A percentile compares a stretch with the other conserved stretches of the same genome.
These are phyloP conservation scores for Daphne laureola DNA, from an alignment of 441 rosid species.

Conservation along the genomic window DNA sequence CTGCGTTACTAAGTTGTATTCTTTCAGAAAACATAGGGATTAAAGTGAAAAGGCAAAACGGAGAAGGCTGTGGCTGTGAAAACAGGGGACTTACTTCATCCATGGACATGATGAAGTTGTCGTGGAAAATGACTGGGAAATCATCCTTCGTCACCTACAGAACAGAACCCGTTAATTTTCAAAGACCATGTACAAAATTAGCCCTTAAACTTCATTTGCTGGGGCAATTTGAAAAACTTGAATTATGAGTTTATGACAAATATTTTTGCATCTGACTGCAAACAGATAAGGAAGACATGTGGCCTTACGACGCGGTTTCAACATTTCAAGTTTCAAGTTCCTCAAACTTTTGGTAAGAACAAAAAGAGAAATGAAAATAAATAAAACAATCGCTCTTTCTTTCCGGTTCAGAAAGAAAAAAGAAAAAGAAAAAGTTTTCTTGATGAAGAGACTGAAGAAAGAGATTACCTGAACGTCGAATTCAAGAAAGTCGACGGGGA, in stretches of 20 bases:
- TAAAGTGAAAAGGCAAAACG: background rate
- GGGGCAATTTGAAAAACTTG: no score
- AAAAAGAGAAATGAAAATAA: background rate
- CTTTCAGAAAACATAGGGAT: background rate
- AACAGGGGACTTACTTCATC: constrained; percentile 61
- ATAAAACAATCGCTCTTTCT: background rate
- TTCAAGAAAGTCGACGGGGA: constrained; percentile 70
- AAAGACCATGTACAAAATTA: no score
- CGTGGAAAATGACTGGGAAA: constrained; percentile 91
- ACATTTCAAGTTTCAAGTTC: constrained; percentile 8
- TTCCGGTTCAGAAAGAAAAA: no score
- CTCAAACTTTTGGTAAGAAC: background rate
- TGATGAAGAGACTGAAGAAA: no score
- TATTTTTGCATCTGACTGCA: no score
- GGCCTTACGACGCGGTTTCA: background rate
- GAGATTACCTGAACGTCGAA: constrained; percentile 84
- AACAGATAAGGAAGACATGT: no score
- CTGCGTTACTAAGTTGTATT: background rate
- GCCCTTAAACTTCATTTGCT: no score
- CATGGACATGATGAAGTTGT: constrained; percentile 59
- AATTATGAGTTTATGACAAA: no score
- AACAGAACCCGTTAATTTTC: constrained; percentile 20
- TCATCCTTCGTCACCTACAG: constrained; percentile 86
- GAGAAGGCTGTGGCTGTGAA: background rate
- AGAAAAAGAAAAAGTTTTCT: background rate